Conservation (phyloP, 306 rosid species). For the Fagus sylvatica region DNA sequence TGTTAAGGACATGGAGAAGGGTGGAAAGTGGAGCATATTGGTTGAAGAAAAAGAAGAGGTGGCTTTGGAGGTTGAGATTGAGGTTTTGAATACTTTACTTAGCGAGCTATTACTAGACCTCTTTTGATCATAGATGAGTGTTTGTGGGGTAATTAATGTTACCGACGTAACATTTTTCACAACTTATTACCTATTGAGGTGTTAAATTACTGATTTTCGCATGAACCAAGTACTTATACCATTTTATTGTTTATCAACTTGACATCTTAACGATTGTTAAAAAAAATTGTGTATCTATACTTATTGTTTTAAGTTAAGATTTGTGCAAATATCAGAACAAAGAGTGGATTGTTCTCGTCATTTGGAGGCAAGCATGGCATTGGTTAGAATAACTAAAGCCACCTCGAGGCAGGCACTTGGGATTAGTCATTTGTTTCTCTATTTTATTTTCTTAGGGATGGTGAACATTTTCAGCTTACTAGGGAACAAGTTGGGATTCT, state of each 20-base stretch:
- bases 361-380: too few relatives aligned
- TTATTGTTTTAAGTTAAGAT: too few relatives aligned
- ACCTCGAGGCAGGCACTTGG: background rate
- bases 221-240: background rate
- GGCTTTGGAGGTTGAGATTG: constrained; percentile 44
- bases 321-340: too few relatives aligned
- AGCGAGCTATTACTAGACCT: constrained; percentile 53
- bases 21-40: constrained; percentile 42
- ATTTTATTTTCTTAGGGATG: background rate
- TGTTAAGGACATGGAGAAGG: constrained; percentile 57
- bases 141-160: too few relatives aligned
- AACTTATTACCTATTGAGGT: too few relatives aligned
- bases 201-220: background rate
- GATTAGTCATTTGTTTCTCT: background rate
- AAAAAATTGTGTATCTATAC: too few relatives aligned
- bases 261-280: too few relatives aligned
- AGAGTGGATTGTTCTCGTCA: too few relatives aligned
- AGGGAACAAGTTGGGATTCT: background rate
- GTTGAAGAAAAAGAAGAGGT: constrained; percentile 34
- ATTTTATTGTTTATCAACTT: too few relatives aligned
- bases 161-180: too few relatives aligned
- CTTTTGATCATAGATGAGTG: background rate
- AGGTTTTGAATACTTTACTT: constrained; percentile 46
- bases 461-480: background rate
- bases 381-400: too few relatives aligned